These are phyloP conservation scores for Penicillium paxilli DNA, from an alignment of 495 filamentous ascomycete species.

Conservation along the genomic window DNA sequence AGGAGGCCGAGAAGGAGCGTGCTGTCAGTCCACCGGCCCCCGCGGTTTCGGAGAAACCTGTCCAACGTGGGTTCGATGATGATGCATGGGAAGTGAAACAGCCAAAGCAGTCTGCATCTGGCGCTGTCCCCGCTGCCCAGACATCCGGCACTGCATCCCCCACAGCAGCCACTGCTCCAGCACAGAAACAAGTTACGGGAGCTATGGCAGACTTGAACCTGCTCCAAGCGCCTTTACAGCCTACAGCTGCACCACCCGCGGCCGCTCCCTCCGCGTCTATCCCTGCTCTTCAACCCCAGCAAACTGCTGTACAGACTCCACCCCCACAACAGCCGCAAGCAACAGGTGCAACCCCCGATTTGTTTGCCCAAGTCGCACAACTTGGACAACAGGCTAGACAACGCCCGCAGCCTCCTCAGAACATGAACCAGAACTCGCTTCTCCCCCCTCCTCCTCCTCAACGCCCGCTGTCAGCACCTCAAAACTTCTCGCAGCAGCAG, in stretches of 20 bases:
- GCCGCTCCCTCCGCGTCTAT: constrained; percentile 30
- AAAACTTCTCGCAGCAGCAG: constrained; percentile 70
- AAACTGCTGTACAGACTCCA: constrained; percentile 47
- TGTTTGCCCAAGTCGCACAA: constrained; percentile 53
- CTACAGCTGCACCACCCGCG: constrained; percentile 59
- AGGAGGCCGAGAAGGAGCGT: constrained; percentile 38
- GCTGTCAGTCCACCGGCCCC: constrained; percentile 47
- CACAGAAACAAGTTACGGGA: constrained; percentile 60
- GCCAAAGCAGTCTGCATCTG: constrained; percentile 58
- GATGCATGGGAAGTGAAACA: constrained; percentile 98
- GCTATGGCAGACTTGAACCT: constrained; percentile 79
- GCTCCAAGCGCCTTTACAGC: constrained; percentile 73
- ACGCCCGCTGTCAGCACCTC: constrained; percentile 85
- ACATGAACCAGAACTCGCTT: constrained; percentile 60
- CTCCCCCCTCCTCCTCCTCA: constrained; percentile 79
- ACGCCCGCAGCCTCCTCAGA: constrained; percentile 71
- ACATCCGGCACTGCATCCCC: constrained; percentile 38
- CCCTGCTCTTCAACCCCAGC: constrained; percentile 41
- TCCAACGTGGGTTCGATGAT: constrained; percentile 79
- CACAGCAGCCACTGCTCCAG: constrained; percentile 35
- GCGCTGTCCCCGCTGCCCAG: constrained; percentile 29
- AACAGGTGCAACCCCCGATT: constrained; percentile 48
- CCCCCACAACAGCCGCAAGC: constrained; percentile 56
- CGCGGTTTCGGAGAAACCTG: constrained; percentile 46
- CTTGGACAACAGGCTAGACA: constrained; percentile 56